phyloP scores from a whole-genome alignment of 2,329 filamentous ascomycete genomes.

The Cladosporium austrohemisphaericum region DNA sequence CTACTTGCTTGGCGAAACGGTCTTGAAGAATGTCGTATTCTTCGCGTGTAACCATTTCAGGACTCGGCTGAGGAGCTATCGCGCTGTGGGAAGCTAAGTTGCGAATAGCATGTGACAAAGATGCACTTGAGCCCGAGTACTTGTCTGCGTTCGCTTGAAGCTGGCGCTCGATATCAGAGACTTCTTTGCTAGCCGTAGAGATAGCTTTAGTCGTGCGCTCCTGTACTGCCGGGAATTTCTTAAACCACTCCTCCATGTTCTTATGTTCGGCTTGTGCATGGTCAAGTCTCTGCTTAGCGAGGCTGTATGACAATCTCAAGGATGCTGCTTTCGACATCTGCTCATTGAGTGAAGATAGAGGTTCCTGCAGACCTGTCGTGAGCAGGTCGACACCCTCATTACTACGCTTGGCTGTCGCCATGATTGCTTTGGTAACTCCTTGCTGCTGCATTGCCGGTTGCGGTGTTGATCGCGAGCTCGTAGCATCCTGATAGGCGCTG shows the following conservation, averaged over 20 bases:
- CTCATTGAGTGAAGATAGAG: too few species aligned
- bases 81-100: not conserved
- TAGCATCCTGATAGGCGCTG: slow-evolving; percentile 11
- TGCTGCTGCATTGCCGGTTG: not conserved
- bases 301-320: not conserved
- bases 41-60: not conserved
- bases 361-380: too few species aligned
- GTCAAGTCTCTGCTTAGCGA: not conserved
- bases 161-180: not conserved
- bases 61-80: not conserved
- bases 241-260: not conserved
- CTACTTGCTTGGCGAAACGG: not conserved
- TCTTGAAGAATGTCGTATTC: not conserved
- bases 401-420: too few species aligned
- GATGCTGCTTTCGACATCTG: not conserved
- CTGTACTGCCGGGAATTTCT: not conserved
- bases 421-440: not conserved
- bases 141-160: not conserved
- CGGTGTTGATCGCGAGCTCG: slow-evolving; percentile 3
- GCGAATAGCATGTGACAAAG: not conserved
- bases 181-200: not conserved
- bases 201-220: not conserved
- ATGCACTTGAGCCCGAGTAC: not conserved
- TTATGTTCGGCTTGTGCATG: not conserved
- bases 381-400: too few species aligned